phyloP scores from a whole-genome alignment of 352 stramenopile species.

The Globisporangium cylindrosporum region DNA sequence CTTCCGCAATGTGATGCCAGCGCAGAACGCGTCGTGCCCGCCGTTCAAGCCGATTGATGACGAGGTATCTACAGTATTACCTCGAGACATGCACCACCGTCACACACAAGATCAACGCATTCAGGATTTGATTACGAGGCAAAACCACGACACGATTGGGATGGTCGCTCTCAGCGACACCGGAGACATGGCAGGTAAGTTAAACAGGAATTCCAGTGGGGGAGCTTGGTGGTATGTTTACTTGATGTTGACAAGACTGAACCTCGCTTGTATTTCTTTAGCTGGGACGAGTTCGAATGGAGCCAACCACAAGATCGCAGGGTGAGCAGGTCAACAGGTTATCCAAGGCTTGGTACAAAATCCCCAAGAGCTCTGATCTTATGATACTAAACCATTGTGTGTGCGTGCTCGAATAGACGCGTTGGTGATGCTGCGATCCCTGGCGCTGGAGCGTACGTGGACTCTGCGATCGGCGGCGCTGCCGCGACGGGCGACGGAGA shows the following conservation, averaged over 20 bases:
- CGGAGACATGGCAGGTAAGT: conserved; percentile 61
- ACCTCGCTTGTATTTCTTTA: conserved; percentile 12
- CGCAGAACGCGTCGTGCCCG: conserved; percentile 68
- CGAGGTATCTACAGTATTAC: background rate
- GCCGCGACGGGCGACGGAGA: conserved; percentile 89
- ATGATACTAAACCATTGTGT: background rate
- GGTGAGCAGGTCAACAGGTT: conserved; percentile 28
- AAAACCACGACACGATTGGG: conserved; percentile 91
- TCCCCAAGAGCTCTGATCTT: background rate
- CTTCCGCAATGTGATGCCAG: conserved; percentile 77
- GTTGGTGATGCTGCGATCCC: conserved; percentile 85
- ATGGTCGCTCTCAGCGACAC: conserved; percentile 72
- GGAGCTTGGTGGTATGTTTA: background rate
- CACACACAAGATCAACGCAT: background rate
- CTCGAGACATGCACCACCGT: background rate
- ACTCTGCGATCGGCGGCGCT: conserved; percentile 73
- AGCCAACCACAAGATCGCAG: conserved; percentile 87
- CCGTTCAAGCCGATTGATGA: conserved; percentile 60
- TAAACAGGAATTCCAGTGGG: background rate
- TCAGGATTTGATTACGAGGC: conserved; percentile 38
- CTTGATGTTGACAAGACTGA: background rate
- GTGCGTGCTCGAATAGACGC: conserved; percentile 35
- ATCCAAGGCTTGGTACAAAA: background rate
- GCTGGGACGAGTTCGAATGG: conserved; percentile 89
- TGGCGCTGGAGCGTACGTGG: conserved; percentile 85